phyloP scores from a whole-genome alignment of 2,329 filamentous ascomycete genomes.

The Claviceps citrina region DNA sequence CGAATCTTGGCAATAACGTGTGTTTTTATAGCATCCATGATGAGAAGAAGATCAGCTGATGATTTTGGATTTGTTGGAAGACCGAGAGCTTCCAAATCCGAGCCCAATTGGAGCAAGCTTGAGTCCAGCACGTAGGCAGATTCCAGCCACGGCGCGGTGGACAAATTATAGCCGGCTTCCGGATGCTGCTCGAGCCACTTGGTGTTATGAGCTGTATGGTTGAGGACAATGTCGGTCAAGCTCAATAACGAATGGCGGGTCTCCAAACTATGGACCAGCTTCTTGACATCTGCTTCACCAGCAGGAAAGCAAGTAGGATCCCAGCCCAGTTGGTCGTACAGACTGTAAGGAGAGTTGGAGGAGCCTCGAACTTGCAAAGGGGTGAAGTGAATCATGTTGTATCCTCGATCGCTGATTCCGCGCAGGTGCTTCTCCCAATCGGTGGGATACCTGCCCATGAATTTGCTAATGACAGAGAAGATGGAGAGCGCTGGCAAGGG shows the following conservation, averaged over 20 bases:
- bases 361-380: conserved; percentile 75
- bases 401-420: conserved; percentile 79
- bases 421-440: conserved; percentile 83
- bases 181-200: conserved; percentile 89
- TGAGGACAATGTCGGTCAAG: conserved; percentile 92
- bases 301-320: conserved; percentile 69
- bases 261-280: conserved; percentile 69
- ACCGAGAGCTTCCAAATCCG: conserved; percentile 51
- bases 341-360: conserved; percentile 94
- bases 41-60: conserved; percentile 55
- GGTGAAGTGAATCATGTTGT: conserved; percentile 99
- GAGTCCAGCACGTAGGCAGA: conserved; percentile 48
- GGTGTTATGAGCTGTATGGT: conserved; percentile 93
- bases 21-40: conserved; percentile 74
- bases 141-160: conserved; percentile 68
- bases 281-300: conserved; percentile 67
- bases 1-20: conserved; percentile 63
- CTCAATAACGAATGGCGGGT: conserved; percentile 70
- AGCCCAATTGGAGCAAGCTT: conserved; percentile 59
- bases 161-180: conserved; percentile 86
- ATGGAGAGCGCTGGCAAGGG: conserved; percentile 78
- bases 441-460: conserved; percentile 81
- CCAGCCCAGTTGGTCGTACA: conserved; percentile 83
- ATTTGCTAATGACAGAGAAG: conserved; percentile 92
- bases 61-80: conserved; percentile 60